Evolutionary conservation across 345 rosid species (phyloP), one percentile per base, ranked within the genome.

Genomic region (Rhodamnia argentea): DNA sequence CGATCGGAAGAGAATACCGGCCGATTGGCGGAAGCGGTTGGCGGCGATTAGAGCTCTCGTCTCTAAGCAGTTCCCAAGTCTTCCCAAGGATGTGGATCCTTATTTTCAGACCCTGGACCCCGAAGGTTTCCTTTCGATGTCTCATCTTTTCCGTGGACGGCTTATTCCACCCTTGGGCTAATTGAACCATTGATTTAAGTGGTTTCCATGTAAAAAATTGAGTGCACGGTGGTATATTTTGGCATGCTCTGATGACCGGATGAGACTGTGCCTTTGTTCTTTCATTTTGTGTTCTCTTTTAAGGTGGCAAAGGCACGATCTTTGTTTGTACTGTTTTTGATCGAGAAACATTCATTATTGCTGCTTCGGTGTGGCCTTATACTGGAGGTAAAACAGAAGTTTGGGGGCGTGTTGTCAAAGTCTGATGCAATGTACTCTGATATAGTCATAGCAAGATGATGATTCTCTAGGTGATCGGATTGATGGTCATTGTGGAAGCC

Each of bases 1-100:
- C 87, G 99, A 97, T 94, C 98, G 99, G 88, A 97, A 96, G 93
- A 91, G 96, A 87, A 90, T 95, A 59, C 99, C 99, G 50, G 88
- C 95, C 83, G 99, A 95, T 94, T 97, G 98, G 98, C 89, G 99
- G 87, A 96, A 96, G 90, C 93, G 92, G 86, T 88, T 96, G 83
- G 94, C 93, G 6, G 92, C 90, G 87, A 89, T 96, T 62, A 94
- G 95, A 86, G 94, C 94, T 74, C 94, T 93, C 88, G 91, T 95
- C 60, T 87, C 90, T 1, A 97, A 94, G 91, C 98, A 97, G 83
- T 94, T 97, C 84, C 85, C 95, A 8, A 89, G 94, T 44, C 84
- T 97, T 84, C 99, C 98, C 51, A 96, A 93, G 90, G 98, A 97
- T 51, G 86, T 90, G 44, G 93, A 97, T 93, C 96, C 98, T 50